Base-by-base conservation (phyloP, 176 grass and related monocot species). In the Cymbopogon citratus region DNA sequence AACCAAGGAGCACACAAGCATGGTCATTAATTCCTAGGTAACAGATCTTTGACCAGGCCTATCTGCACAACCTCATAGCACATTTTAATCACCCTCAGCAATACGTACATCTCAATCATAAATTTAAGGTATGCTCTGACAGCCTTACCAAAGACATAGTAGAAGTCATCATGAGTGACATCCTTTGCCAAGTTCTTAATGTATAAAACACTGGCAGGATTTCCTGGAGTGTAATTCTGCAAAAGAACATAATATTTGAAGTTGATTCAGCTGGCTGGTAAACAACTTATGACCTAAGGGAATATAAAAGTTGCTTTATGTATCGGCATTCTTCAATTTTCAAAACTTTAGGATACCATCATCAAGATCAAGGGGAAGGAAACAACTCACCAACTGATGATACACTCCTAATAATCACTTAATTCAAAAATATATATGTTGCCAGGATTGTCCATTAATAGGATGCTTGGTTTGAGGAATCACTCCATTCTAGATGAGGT, bases 121-220 rank as follows among this genome's bases (percentile, higher is more conserved):
- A 44, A 63, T 44, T 43, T 63, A 63, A 41, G 24, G 35, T 7
- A 41, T 43, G 35, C 60, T 69, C 66, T 18, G 29, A 15, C 11
- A 28, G 51, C 39, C 84, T 81, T 92, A 93, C 95, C 95, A 82
- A 98, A 98, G 67, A 98, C 80, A 76, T 89, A 94, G 65, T 87
- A 98, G 69, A 98, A 98, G 72, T 98, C 95, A 71, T 98, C 95
- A 52, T 83, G 79, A 86, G 87, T 83, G 48, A 93, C 88, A 91
- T 98, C 92, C 45, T 98, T 98, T 45, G 95, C 81, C 86, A 98
- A 94, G 75, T 98, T 98, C 64, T 98, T 98, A 21, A 98, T 87
- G 85, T 94, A 98, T 60, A 98, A 65, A 76, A 94, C 92, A 80
- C 27, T 87, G 40, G 92, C 65, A 84, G 95, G 95, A 87, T 93